Evolutionary conservation across 768 basidiomycete genomes (phyloP).

Genomic region (Russula vinacea): DNA sequence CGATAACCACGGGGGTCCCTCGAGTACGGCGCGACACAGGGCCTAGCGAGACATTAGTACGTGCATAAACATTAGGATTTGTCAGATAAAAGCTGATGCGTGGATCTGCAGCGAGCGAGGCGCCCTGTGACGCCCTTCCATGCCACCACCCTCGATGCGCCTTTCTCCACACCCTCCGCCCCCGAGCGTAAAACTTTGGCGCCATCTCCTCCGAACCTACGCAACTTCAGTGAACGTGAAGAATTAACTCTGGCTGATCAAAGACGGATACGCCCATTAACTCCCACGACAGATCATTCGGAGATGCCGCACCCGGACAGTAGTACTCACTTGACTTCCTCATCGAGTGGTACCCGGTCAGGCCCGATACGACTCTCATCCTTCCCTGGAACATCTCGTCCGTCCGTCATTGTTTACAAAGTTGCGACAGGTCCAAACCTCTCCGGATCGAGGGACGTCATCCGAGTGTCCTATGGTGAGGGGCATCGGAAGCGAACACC

Average conservation of each 20-base stretch:
- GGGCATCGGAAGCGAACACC: slow-evolving; percentile 6
- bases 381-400: slow-evolving; percentile 2
- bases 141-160: neutral
- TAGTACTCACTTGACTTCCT: neutral
- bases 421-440: slow-evolving; percentile 19
- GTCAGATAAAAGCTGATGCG: slow-evolving; percentile 3
- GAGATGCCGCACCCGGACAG: neutral
- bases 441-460: slow-evolving; percentile 16
- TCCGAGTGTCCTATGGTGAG: slow-evolving; percentile 24
- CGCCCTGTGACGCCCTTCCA: neutral
- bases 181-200: no score
- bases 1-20: neutral
- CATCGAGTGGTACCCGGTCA: neutral
- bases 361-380: neutral
- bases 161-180: neutral
- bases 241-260: neutral
- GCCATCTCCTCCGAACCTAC: neutral
- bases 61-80: neutral
- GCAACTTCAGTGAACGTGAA: neutral
- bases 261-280: neutral
- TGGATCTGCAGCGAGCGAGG: slow-evolving; percentile 1
- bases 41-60: slow-evolving; percentile 9
- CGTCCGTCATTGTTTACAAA: slow-evolving; percentile 22
- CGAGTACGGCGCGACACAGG: neutral
- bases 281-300: neutral